A percentile compares a stretch with the other conserved stretches of the same genome.
Evolutionary conservation across 2,329 filamentous ascomycete species (phyloP).

Genomic region (Penicillium freii): DNA sequence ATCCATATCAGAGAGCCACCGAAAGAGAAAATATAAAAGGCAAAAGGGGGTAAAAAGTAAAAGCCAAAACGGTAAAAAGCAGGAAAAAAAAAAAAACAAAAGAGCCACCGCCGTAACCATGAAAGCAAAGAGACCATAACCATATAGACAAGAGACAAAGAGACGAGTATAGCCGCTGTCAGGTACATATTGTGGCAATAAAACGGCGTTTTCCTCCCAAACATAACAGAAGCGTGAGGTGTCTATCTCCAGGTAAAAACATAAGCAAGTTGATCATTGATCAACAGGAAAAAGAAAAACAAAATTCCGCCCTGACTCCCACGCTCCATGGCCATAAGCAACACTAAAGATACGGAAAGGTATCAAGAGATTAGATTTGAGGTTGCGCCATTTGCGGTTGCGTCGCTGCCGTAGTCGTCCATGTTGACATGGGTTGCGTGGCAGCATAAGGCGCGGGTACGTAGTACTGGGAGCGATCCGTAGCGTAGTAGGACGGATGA

Average conservation of each 20-base stretch:
- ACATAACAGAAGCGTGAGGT: constrained; percentile 5
- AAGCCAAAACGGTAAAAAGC: not conserved
- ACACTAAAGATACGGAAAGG: constrained; percentile 2
- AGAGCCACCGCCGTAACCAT: constrained; percentile 5
- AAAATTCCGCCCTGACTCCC: not conserved
- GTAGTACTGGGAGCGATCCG: constrained; percentile 38
- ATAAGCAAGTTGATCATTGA: constrained; percentile 4
- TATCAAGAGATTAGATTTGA: constrained; percentile 32
- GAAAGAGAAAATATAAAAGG: not conserved
- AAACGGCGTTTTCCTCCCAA: constrained; percentile 9
- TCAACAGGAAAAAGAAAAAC: not conserved
- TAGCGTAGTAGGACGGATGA: constrained; percentile 35
- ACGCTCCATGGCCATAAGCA: constrained; percentile 8
- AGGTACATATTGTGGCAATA: constrained; percentile 1
- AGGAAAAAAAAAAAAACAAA: not conserved
- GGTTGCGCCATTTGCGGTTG: constrained; percentile 41
- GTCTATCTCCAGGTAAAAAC: constrained; percentile 17
- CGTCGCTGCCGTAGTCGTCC: constrained; percentile 40
- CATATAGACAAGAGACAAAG: constrained; percentile 7
- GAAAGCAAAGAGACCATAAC: constrained; percentile 9
- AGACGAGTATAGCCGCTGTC: constrained; percentile 2
- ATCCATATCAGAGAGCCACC: constrained; percentile 14
- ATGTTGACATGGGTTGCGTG: constrained; percentile 33
- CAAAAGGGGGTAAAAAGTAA: not conserved
- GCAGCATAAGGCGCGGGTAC: constrained; percentile 34